These are phyloP conservation scores for Diaporthe eres DNA, from an alignment of 2,329 filamentous ascomycete species.

Conservation along the genomic window DNA sequence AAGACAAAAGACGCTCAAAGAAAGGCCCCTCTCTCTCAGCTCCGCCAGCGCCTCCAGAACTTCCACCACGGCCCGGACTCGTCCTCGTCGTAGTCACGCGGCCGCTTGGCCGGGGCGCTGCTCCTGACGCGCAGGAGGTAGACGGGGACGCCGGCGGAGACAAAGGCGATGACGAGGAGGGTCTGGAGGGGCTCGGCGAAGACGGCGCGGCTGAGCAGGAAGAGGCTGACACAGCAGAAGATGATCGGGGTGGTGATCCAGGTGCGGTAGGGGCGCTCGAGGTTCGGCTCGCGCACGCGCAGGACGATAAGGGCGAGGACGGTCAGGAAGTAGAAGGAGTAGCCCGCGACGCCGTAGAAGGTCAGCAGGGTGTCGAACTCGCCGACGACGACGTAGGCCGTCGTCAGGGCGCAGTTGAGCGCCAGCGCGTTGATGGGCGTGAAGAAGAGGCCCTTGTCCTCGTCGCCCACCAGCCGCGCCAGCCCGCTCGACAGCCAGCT, in stretches of 20 bases:
- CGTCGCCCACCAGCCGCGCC: conserved; percentile 78
- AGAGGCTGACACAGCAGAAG: conserved; percentile 97
- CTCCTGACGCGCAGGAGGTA: conserved; percentile 89
- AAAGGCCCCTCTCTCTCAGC: not conserved
- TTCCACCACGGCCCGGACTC: conserved; percentile 65
- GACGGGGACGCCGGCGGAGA: conserved; percentile 85
- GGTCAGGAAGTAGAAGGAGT: conserved; percentile 97
- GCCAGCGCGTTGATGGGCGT: conserved; percentile 94
- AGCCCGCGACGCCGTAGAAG: conserved; percentile 97
- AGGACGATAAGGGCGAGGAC: conserved; percentile 94
- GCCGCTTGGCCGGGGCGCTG: conserved; percentile 64
- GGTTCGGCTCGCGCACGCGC: conserved; percentile 85
- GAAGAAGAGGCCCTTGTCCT: conserved; percentile 85
- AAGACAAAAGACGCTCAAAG: not conserved
- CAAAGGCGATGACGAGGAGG: conserved; percentile 86
- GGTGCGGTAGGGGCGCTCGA: conserved; percentile 92
- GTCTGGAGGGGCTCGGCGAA: conserved; percentile 95
- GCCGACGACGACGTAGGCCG: conserved; percentile 85
- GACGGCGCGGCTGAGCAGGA: conserved; percentile 88
- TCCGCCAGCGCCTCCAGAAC: conserved; percentile 67
- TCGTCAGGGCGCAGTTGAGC: conserved; percentile 82
- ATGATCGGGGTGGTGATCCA: conserved; percentile 98
- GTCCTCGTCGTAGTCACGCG: conserved; percentile 50
- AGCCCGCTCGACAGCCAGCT: conserved; percentile 73
- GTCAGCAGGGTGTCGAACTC: conserved; percentile 94